phyloP scores from a whole-genome alignment of 306 rosid genomes.

The Trifolium fragiferum region DNA sequence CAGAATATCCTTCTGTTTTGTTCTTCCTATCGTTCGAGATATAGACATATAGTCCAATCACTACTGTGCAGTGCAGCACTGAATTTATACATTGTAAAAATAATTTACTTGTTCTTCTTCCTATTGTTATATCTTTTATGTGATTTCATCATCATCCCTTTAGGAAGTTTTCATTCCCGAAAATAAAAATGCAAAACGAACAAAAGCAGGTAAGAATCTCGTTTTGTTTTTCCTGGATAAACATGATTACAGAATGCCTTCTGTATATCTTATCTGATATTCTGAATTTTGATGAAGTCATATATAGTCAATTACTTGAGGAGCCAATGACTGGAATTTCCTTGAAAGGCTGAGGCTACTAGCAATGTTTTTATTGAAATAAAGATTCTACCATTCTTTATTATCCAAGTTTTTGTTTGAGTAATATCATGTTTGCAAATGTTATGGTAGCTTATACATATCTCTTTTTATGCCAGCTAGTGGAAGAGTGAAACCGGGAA shows the following conservation, averaged over 20 bases:
- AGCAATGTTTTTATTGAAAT: not conserved
- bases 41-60: not conserved
- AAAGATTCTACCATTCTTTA: constrained; percentile 17
- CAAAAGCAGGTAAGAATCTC: not conserved
- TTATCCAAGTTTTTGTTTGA: constrained; percentile 9
- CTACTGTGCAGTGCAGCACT: too few relatives aligned
- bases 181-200: not conserved
- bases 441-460: constrained; percentile 9
- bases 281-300: not conserved
- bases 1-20: not conserved
- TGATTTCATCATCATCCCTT: constrained; percentile 19
- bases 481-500: not conserved
- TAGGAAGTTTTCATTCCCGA: not conserved
- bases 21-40: not conserved
- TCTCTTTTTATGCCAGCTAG: constrained; percentile 32
- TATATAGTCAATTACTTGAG: constrained; percentile 15
- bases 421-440: constrained; percentile 27
- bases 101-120: too few relatives aligned
- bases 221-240: not conserved
- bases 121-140: not conserved
- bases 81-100: too few relatives aligned
- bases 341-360: constrained; percentile 1
- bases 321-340: not conserved
- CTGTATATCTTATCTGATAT: constrained; percentile 1
- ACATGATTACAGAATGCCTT: not conserved